Evolutionary conservation across 225 moss, liverwort and hornwort genomes (phyloP).

Genomic region (Polytrichum commune): DNA sequence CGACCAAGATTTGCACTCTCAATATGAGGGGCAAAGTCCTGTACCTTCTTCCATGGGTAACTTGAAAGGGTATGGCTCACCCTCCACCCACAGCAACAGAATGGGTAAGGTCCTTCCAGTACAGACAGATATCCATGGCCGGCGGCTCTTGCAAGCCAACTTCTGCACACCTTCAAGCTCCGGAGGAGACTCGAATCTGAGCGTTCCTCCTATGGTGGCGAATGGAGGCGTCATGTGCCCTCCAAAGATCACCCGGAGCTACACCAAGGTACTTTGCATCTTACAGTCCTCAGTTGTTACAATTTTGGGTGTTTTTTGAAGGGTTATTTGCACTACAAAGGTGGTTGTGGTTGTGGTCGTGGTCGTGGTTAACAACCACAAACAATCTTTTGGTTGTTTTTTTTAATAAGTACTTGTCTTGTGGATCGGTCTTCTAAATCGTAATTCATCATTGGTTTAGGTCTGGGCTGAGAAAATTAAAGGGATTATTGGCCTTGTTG

Average conservation of each 20-base stretch:
- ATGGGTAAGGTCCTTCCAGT: slow-evolving; percentile 26
- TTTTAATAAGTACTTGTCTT: too few species aligned
- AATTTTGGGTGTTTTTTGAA: too few species aligned
- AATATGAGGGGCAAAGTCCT: slow-evolving; percentile 23
- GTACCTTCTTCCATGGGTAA: slow-evolving; percentile 1
- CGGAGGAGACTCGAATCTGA: slow-evolving; percentile 16
- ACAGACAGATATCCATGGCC: slow-evolving; percentile 28
- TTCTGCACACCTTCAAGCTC: slow-evolving; percentile 28
- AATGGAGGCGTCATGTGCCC: slow-evolving; percentile 38
- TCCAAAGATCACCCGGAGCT: slow-evolving; percentile 63
- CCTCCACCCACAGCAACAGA: not conserved
- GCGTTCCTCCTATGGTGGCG: slow-evolving; percentile 19
- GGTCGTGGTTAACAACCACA: too few species aligned
- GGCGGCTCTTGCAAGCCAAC: slow-evolving; percentile 25
- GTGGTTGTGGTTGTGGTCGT: too few species aligned
- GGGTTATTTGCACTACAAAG: too few species aligned
- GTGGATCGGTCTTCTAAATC: too few species aligned
- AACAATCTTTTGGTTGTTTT: too few species aligned
- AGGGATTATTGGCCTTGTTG: too few species aligned
- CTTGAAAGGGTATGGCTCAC: slow-evolving; percentile 6
- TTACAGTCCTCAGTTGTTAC: too few species aligned
- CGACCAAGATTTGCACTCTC: slow-evolving; percentile 40
- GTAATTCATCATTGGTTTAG: too few species aligned
- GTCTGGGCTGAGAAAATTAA: too few species aligned
- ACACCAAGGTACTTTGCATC: slow-evolving; percentile 54